Conservation (phyloP, 192 early-diverging fungal genomes). For the Coemansia sp. region DNA sequence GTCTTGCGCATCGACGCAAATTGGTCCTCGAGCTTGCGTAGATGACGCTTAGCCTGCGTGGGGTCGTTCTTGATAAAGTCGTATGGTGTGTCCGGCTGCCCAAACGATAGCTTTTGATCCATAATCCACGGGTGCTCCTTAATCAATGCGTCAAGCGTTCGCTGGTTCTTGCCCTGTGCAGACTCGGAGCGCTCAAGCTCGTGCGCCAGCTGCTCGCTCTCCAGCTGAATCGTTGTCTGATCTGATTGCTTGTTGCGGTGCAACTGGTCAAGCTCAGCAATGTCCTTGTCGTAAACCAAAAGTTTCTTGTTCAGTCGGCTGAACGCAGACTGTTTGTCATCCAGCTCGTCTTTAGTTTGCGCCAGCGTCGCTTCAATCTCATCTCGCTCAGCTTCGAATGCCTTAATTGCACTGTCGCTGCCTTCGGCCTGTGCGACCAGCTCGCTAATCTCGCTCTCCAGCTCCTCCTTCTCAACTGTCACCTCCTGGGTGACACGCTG, state of each 20-base stretch:
- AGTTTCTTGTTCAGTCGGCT: constrained; percentile 66
- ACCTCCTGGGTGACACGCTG: constrained; percentile 44
- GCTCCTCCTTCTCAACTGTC: constrained; percentile 46
- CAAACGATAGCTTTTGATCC: constrained; percentile 89
- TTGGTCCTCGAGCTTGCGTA: constrained; percentile 74
- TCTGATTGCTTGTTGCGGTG: constrained; percentile 65
- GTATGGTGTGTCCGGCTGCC: constrained; percentile 74
- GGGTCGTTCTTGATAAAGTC: constrained; percentile 82
- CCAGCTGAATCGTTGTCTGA: constrained; percentile 68
- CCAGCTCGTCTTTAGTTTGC: constrained; percentile 49
- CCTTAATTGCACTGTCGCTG: constrained; percentile 35
- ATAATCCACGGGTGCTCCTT: constrained; percentile 78
- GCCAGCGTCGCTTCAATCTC: constrained; percentile 52
- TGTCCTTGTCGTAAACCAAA: constrained; percentile 74
- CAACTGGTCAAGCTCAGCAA: constrained; percentile 66
- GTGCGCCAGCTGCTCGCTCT: constrained; percentile 77
- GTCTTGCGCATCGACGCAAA: constrained; percentile 79
- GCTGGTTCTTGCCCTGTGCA: constrained; percentile 57
- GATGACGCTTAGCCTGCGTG: constrained; percentile 66
- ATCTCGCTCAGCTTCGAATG: constrained; percentile 53
- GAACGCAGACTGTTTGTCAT: constrained; percentile 58
- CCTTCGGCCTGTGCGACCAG: constrained; percentile 27
- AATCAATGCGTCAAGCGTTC: constrained; percentile 55
- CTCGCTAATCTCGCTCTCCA: constrained; percentile 44
- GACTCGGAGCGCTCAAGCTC: constrained; percentile 72